Evolutionary conservation across 805 yeast species (phyloP), one percentile per base, ranked within the genome.

Genomic region (Scheffersomyces stipitis): DNA sequence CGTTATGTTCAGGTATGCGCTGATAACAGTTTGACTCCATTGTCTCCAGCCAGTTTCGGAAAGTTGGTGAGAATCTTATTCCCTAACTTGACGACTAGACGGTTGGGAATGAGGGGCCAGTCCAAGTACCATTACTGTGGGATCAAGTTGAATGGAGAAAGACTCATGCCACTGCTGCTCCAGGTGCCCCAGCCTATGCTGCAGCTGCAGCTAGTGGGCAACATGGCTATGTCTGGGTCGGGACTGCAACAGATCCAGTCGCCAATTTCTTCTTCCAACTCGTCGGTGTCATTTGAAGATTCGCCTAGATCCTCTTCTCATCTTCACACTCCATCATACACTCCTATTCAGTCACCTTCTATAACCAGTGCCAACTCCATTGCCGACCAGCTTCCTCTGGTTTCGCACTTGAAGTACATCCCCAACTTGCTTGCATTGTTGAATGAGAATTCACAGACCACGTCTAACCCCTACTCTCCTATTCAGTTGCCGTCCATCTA

Each of bases 81-180:
- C 49, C 93, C 95, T 0, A 66, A 69, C 37, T 66, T 86, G 42
- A 78, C 80, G 20, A 84, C 93, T 0, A 73, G 95, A 45, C 71
- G 96, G 36, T 66, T 88, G 36, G 96, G 96, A 2, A 78, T 81
- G 57, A 70, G 95, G 33, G 90, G 90, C 2, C 84, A 82, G 52
- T 80, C 91, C 15, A 83, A 83, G 54, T 89, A 89, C 59, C 95
- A 87, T 56, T 88, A 86, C 53, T 84, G 91, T 59, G 95, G 95
- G 3, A 70, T 89, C 35, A 73, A 71, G 46, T 48, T 73, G 17
- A 45, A 32, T 30, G 66, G 66, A 32, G 69, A 71, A 41, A 55
- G 54, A 20, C 56, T 50, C 46, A 44, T 58, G 40, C 44, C 45
- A 18, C 59, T 35, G 30, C 47, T 36, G 22, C 28, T 22, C 10